These are phyloP conservation scores for Amphibolis antarctica DNA, from an alignment of 106 monocot genomes.

Conservation along the genomic window DNA sequence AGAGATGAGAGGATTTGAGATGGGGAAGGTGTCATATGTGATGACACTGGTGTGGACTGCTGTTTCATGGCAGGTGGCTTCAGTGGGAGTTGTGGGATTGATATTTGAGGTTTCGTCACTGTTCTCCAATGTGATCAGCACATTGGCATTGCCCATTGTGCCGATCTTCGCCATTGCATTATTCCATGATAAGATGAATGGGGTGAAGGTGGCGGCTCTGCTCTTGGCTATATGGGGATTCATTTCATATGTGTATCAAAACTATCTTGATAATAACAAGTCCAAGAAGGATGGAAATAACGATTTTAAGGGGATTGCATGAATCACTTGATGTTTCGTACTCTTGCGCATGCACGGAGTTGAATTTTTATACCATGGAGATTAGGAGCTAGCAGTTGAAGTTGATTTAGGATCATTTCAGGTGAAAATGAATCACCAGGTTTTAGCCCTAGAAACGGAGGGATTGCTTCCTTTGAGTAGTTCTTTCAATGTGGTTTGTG, in stretches of 20 bases:
- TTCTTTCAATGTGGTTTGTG: no score
- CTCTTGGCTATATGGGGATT: slow-evolving; percentile 18
- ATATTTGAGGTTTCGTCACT: slow-evolving; percentile 21
- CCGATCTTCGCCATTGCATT: slow-evolving; percentile 16
- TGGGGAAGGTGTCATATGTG: slow-evolving; percentile 12
- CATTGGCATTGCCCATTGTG: slow-evolving; percentile 17
- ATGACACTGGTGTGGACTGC: slow-evolving; percentile 23
- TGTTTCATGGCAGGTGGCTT: slow-evolving; percentile 17
- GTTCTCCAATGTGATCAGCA: slow-evolving; percentile 30
- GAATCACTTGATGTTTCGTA: neutral
- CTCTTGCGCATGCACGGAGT: no score
- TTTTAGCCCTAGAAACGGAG: no score
- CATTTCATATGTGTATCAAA: slow-evolving; percentile 20
- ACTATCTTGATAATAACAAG: slow-evolving; percentile 16
- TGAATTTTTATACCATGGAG: no score
- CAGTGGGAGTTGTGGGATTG: slow-evolving; percentile 24
- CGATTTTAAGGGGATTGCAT: neutral
- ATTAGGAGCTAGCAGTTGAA: no score
- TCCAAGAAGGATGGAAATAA: neutral
- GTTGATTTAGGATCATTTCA: no score
- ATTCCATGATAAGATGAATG: slow-evolving; percentile 24
- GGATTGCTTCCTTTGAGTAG: no score
- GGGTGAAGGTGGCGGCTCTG: slow-evolving; percentile 14
- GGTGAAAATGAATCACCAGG: no score
- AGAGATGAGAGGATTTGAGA: slow-evolving; percentile 14